Evolutionary conservation across 2,329 filamentous ascomycete species (phyloP), one percentile per base, ranked within the genome.

Genomic region (Ophiostoma australiae): DNA sequence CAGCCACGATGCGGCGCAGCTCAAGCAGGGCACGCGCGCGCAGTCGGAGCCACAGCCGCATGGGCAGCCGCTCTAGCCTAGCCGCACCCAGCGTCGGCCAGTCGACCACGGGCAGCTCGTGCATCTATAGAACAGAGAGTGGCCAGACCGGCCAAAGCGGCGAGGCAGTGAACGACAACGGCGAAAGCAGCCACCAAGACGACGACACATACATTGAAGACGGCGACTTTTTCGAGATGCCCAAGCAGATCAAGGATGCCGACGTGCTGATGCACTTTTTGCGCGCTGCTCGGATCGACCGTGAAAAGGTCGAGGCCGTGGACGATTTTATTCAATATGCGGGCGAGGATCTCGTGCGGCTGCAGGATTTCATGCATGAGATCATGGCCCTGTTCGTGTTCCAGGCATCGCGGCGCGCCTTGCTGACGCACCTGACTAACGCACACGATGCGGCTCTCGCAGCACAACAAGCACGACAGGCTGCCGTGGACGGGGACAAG

Each of bases 351-450:
- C 82, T 98, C 37, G 84, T 85, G 70, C 91, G 93, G 73, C 82
- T 99, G 27, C 85, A 90, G 73, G 85, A 90, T 70, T 84, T 89
- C 78, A 94, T 97, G 85, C 90, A 92, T 70, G 88, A 93, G 65
- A 91, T 97, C 75, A 94, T 97, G 93, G 84, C 88, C 0, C 84
- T 91, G 72, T 92, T 98, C 76, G 84, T 99, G 27, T 99, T 97
- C 78, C 94, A 98, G 79, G 89, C 90, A 23, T 97, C 94, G 2
- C 87, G 94, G 33, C 88, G 90, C 73, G 87, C 93, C 71, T 84
- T 98, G 4, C 83, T 97, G 20, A 84, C 87, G 23, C 86, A 88
- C 69, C 82, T 99, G 67, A 89, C 88, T 75, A 81, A 86, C n/a
- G 83, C 87, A 15, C 84, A 90, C 74, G 85, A 91, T 67, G 81